Evolutionary conservation across 192 early-diverging fungal genomes (phyloP).

Genomic region (Gaertneriomyces semiglobifer): DNA sequence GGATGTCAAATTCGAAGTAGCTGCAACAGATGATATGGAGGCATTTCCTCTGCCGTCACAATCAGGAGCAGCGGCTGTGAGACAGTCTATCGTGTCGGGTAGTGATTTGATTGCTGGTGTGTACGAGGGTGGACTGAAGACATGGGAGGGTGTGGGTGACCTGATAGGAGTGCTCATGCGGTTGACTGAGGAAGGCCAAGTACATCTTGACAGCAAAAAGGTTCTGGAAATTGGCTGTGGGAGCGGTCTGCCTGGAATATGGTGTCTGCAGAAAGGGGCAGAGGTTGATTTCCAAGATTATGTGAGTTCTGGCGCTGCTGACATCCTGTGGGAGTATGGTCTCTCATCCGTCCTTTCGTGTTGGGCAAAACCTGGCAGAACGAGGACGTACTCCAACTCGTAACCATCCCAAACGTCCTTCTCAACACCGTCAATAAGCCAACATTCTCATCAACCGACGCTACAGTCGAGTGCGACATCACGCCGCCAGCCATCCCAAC

Average conservation of each 20-base stretch:
- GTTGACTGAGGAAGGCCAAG: too few relatives aligned
- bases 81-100: constrained; percentile 20
- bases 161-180: constrained; percentile 30
- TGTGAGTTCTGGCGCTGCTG: constrained; percentile 27
- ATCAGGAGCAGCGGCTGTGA: not conserved
- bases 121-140: constrained; percentile 96
- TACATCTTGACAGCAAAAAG: constrained; percentile 2
- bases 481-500: not conserved
- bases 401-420: constrained; percentile 90
- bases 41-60: not conserved
- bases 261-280: constrained; percentile 53
- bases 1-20: constrained; percentile 82
- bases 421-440: constrained; percentile 60
- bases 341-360: too few relatives aligned
- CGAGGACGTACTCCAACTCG: constrained; percentile 74
- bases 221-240: constrained; percentile 79
- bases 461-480: constrained; percentile 27
- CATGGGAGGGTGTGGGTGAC: constrained; percentile 94
- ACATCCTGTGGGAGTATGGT: not conserved
- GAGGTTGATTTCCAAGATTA: constrained; percentile 91
- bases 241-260: constrained; percentile 79
- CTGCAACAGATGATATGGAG: constrained; percentile 64
- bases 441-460: constrained; percentile 7
- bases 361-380: constrained; percentile 44
- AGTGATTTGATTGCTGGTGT: constrained; percentile 82